phyloP scores from a whole-genome alignment of 2,329 filamentous ascomycete species.

The Neurospora sp. region DNA sequence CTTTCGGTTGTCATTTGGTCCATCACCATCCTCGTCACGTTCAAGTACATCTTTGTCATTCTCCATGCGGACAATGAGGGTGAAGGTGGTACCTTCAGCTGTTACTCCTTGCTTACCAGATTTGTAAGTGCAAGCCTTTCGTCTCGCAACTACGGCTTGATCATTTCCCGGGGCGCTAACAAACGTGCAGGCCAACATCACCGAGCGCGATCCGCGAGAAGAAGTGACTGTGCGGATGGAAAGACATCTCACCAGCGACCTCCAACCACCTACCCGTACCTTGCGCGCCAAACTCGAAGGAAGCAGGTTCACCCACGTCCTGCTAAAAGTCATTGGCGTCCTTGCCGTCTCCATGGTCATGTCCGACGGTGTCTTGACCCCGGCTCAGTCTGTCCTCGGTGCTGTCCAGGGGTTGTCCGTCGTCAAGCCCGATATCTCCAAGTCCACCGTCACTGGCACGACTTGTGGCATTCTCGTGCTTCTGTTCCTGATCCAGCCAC shows the following conservation, averaged over 20 bases:
- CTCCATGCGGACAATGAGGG: slow-evolving; percentile 59
- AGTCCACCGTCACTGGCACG: slow-evolving; percentile 49
- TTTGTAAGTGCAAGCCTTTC: slow-evolving; percentile 5
- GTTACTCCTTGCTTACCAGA: slow-evolving; percentile 13
- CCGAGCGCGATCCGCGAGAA: slow-evolving; percentile 12
- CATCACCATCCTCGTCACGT: slow-evolving; percentile 56
- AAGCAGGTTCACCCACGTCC: slow-evolving; percentile 37
- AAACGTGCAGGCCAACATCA: slow-evolving; percentile 8
- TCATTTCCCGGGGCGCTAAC: not conserved
- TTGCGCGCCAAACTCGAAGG: slow-evolving; percentile 49
- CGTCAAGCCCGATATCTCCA: slow-evolving; percentile 44
- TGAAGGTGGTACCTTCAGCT: slow-evolving; percentile 48
- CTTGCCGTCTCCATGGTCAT: slow-evolving; percentile 60
- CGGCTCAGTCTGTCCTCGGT: slow-evolving; percentile 59
- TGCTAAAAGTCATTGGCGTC: slow-evolving; percentile 53
- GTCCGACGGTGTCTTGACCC: slow-evolving; percentile 55
- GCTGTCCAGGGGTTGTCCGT: slow-evolving; percentile 56
- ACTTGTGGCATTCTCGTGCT: slow-evolving; percentile 54
- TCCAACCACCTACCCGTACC: slow-evolving; percentile 39
- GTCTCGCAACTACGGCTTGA: not conserved
- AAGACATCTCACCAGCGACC: slow-evolving; percentile 45
- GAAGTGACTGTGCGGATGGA: slow-evolving; percentile 44
- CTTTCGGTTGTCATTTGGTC: slow-evolving; percentile 62
- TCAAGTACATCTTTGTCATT: slow-evolving; percentile 60
- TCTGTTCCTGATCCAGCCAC: slow-evolving; percentile 54